phyloP scores from a whole-genome alignment of 768 basidiomycete species.

The button mushroom (Agaricus bisporus) region DNA sequence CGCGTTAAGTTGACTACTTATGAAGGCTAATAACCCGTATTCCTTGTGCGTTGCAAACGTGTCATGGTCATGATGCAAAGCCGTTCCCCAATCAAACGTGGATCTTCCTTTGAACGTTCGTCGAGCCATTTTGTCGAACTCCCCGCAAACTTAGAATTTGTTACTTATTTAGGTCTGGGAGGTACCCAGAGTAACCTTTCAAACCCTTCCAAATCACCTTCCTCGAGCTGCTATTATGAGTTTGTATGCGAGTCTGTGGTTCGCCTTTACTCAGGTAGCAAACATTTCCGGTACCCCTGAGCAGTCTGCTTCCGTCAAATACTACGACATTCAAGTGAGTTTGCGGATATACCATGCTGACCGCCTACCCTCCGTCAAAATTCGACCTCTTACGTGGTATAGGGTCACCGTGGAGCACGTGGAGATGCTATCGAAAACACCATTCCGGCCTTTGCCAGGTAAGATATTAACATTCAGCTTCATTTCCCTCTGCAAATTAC shows the following conservation, averaged over 20 bases:
- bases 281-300: background rate
- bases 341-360: background rate
- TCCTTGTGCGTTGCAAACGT: too few relatives aligned
- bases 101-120: too few relatives aligned
- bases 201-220: background rate
- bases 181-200: too few relatives aligned
- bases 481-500: background rate
- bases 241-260: background rate
- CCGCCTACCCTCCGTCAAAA: background rate
- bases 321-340: slow-evolving; percentile 17
- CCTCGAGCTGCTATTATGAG: background rate
- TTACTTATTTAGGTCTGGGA: too few relatives aligned
- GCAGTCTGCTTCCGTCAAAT: background rate
- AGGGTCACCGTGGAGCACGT: slow-evolving; percentile 76
- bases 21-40: too few relatives aligned
- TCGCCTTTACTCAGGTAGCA: background rate
- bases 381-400: background rate
- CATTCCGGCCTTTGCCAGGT: slow-evolving; percentile 75
- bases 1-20: too few relatives aligned
- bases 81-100: too few relatives aligned
- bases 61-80: too few relatives aligned
- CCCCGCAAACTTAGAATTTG: too few relatives aligned
- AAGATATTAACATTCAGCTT: slow-evolving; percentile 13
- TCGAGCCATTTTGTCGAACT: too few relatives aligned
- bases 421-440: slow-evolving; percentile 72